Conservation (phyloP, 2,329 filamentous ascomycete species). For the Arthrinium phaeospermum region DNA sequence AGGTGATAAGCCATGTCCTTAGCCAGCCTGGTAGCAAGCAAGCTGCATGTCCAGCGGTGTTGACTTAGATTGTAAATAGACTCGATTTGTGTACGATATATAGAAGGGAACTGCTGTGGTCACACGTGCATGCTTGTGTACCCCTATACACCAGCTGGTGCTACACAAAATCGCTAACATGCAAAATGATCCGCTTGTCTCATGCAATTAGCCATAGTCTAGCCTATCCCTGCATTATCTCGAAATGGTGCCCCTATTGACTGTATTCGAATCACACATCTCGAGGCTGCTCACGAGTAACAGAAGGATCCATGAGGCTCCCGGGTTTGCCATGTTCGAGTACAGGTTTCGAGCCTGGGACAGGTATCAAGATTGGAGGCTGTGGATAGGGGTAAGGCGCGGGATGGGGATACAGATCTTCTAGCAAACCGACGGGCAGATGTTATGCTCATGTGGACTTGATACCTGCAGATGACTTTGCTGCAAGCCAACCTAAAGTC, state of each 20-base stretch:
- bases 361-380: neutral
- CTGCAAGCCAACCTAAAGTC: slow-evolving; percentile 3
- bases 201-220: slow-evolving; percentile 30
- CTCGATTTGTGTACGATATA: slow-evolving; percentile 14
- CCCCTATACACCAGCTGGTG: slow-evolving; percentile 29
- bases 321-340: neutral
- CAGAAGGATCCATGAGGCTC: neutral
- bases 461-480: slow-evolving; percentile 8
- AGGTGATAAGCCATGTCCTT: neutral
- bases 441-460: slow-evolving; percentile 13
- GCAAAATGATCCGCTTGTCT: slow-evolving; percentile 38
- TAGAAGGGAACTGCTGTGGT: slow-evolving; percentile 31
- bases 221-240: neutral
- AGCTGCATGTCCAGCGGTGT: neutral
- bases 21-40: slow-evolving; percentile 11
- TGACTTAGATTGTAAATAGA: neutral
- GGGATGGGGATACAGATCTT: neutral
- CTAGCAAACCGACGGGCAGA: neutral
- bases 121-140: slow-evolving; percentile 30
- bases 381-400: slow-evolving; percentile 1
- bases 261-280: neutral
- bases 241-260: neutral
- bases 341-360: neutral
- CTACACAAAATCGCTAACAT: slow-evolving; percentile 37
- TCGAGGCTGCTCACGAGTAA: neutral